These are phyloP conservation scores for Candida cerambycidarum DNA, from an alignment of 805 yeast genomes.

Conservation along the genomic window DNA sequence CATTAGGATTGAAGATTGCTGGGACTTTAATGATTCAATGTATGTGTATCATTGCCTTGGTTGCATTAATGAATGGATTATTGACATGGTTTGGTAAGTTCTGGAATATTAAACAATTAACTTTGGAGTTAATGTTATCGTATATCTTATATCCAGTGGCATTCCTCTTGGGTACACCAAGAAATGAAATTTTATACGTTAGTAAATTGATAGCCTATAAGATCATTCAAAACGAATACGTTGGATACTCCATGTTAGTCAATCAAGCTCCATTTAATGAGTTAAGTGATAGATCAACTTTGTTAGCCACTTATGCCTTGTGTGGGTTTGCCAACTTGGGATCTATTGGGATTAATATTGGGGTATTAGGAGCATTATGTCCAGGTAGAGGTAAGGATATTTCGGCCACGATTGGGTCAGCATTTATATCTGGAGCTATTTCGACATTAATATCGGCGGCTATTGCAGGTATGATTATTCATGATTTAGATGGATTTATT, in stretches of 20 bases:
- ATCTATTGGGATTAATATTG: slow-evolving; percentile 59
- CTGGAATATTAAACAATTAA: slow-evolving; percentile 55
- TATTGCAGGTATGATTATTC: slow-evolving; percentile 63
- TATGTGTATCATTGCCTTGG: slow-evolving; percentile 60
- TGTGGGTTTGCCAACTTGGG: slow-evolving; percentile 67
- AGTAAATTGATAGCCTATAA: slow-evolving; percentile 55
- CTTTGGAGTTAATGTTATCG: slow-evolving; percentile 55
- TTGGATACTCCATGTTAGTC: slow-evolving; percentile 47
- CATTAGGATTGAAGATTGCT: slow-evolving; percentile 57
- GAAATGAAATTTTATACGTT: slow-evolving; percentile 49
- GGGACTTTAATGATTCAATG: slow-evolving; percentile 57
- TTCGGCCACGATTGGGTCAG: slow-evolving; percentile 45
- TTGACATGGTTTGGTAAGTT: slow-evolving; percentile 61
- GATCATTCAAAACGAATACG: slow-evolving; percentile 62
- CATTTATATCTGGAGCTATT: slow-evolving; percentile 52
- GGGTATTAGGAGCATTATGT: slow-evolving; percentile 58
- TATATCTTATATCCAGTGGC: slow-evolving; percentile 61
- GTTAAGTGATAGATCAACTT: slow-evolving; percentile 50
- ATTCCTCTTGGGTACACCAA: slow-evolving; percentile 57
- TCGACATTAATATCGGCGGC: slow-evolving; percentile 57
- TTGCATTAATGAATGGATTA: slow-evolving; percentile 54
- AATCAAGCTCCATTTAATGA: slow-evolving; percentile 43
- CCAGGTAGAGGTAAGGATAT: slow-evolving; percentile 49
- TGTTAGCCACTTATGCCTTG: slow-evolving; percentile 60
- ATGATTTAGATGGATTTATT: slow-evolving; percentile 38